Evolutionary conservation across 305 asterid genomes (phyloP), one percentile per base, ranked within the genome.

Genomic region (Fraxinus floribunda): DNA sequence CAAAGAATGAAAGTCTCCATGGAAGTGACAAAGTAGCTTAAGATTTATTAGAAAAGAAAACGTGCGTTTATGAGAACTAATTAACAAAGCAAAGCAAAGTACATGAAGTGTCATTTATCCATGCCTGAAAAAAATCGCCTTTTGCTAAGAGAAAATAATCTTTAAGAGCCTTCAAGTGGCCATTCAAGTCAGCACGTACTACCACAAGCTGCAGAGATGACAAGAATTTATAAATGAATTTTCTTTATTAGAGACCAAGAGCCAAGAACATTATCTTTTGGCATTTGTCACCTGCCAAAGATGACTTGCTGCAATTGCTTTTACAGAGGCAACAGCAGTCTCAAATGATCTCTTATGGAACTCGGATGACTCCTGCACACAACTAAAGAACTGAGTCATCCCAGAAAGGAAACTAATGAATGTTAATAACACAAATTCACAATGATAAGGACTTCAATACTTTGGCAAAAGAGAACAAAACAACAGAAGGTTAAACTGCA

Each of bases 51-150:
- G 38, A 26, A 71, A 81, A 79, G 38, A 64, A 75, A 78, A 68
- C 77, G 9, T 55, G 75, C 20, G 70, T 35, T 30, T 18, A 75
- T 75, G 49, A 76, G 24, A 44, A 30, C 75, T 15, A 44, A 70
- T 41, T 79, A 44, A 39, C 62, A 81, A 24, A 44, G 18, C 18
- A 52, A 80, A 76, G 70, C 20, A 55, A 78, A 76, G 7, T 82
- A 52, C 30, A 4, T 46, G 38, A 78, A 38, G 49, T 81, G 78
- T 55, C 75, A 15, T 68, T 41, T 36, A 79, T 30, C 83, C 75
- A 79, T 89, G 93, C 99, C 98, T 95, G 99, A 87, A 95, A 97
- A 86, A 97, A 93, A 84, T 97, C 99, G 46, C 99, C 98, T 89
- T 97, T 97, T 70, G 98, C 98, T 83, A 97, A 83, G 85, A 97